Evolutionary conservation across 345 rosid species (phyloP), one percentile per base, ranked within the genome.

Genomic region (Salix koriyanagi): DNA sequence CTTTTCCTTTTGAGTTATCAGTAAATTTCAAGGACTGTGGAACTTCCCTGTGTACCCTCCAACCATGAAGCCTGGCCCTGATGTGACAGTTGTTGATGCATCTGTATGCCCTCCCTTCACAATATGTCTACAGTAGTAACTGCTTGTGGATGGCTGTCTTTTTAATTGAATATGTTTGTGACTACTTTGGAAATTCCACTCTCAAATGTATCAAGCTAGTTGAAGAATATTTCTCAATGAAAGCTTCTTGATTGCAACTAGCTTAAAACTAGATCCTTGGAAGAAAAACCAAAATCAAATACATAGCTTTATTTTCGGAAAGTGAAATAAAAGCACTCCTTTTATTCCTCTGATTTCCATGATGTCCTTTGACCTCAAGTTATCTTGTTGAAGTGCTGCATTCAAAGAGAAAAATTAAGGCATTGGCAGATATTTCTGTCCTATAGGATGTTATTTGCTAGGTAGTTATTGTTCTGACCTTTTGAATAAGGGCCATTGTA

Each of bases 1-100:
- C 67, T 54, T 41, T 75, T 58, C 44, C 44, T 60, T 70, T 69
- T 54, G 84, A 76, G 68, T 75, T 84, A 71, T 60, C 82, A 79
- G 89, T 70, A 85, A 75, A 81, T 85, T 87, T 79, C 87, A 80
- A 82, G 92, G 96, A 80, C 75, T 86, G 58, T 91, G 93, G 93
- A 87, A 86, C 80, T 77, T 85, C 85, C 83, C 89, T 73, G 75
- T 18, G 37, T 84, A 67, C 77, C 71, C 84, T 77, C 82, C 88
- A 75, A 66, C 68, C 56, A 82, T 81, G 80, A 88, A 85, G 74
- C 77, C 85, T 79, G 85, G 41, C 65, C 70, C 85, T 16, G 86
- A 85, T 71, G 69, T 79, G 44, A 61, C 84, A 77, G 72, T 75
- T 75, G 68, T 62, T 2, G 84, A 81, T 48, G 83, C 75, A 80